Conservation (phyloP, 225 moss, liverwort and hornwort species). For the Asterella californica region DNA sequence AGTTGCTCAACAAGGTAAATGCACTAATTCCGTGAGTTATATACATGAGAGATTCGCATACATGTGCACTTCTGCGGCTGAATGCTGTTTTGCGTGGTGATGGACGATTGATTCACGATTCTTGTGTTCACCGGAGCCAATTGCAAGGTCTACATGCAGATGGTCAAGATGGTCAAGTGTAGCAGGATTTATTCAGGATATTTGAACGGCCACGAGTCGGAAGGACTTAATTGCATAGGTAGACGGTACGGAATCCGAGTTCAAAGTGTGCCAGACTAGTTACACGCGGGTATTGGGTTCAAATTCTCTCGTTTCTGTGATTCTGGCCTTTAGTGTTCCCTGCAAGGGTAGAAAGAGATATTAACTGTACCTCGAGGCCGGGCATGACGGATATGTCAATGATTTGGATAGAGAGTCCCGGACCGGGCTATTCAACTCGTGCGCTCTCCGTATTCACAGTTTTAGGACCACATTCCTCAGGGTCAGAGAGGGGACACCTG, state of each 20-base stretch:
- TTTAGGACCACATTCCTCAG: no score
- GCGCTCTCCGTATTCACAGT: no score
- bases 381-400: no score
- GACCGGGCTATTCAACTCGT: no score
- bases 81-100: background rate
- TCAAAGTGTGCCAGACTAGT: no score
- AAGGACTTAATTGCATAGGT: no score
- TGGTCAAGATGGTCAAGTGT: background rate
- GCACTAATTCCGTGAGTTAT: background rate
- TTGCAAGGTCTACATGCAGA: background rate
- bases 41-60: background rate
- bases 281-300: no score
- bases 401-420: no score
- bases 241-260: no score
- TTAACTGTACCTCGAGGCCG: no score
- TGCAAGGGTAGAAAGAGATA: background rate
- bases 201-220: background rate
- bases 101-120: background rate
- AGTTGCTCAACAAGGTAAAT: constrained; percentile 27
- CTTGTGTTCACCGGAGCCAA: background rate
- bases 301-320: background rate
- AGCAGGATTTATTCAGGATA: background rate
- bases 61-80: background rate
- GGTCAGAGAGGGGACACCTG: no score
- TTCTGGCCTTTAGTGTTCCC: background rate